Conservation (phyloP, 2,329 filamentous ascomycete species). For the Claviceps capensis region DNA sequence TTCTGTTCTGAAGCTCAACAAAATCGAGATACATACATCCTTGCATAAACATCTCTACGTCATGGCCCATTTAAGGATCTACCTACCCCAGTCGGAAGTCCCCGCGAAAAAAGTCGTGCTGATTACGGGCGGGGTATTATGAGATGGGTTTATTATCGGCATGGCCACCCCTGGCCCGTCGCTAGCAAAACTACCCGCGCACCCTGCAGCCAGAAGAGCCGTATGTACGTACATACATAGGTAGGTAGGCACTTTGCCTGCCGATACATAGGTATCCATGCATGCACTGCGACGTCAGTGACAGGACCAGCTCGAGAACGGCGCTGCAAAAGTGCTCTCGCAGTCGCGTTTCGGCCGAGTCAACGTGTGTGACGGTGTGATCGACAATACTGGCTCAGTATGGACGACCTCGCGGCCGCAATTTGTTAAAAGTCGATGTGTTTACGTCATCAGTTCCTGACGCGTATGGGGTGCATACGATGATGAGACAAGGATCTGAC, state of each 20-base stretch:
- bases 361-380: constrained; percentile 44
- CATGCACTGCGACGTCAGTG: constrained; percentile 27
- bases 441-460: constrained; percentile 41
- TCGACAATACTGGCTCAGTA: constrained; percentile 63
- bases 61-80: constrained; percentile 15
- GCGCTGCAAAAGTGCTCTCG: constrained; percentile 19
- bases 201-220: too few relatives aligned
- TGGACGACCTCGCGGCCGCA: constrained; percentile 18
- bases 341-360: constrained; percentile 26
- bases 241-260: constrained; percentile 5
- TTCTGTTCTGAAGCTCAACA: too few relatives aligned
- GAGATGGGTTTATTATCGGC: too few relatives aligned
- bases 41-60: background rate
- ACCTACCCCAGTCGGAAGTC: constrained; percentile 21
- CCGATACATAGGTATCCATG: constrained; percentile 20
- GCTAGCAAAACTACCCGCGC: too few relatives aligned
- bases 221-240: too few relatives aligned
- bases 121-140: constrained; percentile 28
- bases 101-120: constrained; percentile 25
- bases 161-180: too few relatives aligned
- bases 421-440: constrained; percentile 26
- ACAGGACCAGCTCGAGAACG: constrained; percentile 20
- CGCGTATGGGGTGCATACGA: constrained; percentile 53
- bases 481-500: constrained; percentile 30
- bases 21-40: too few relatives aligned